These are phyloP conservation scores for Aphanomyces stellatus DNA, from an alignment of 352 stramenopile genomes.

Conservation along the genomic window DNA sequence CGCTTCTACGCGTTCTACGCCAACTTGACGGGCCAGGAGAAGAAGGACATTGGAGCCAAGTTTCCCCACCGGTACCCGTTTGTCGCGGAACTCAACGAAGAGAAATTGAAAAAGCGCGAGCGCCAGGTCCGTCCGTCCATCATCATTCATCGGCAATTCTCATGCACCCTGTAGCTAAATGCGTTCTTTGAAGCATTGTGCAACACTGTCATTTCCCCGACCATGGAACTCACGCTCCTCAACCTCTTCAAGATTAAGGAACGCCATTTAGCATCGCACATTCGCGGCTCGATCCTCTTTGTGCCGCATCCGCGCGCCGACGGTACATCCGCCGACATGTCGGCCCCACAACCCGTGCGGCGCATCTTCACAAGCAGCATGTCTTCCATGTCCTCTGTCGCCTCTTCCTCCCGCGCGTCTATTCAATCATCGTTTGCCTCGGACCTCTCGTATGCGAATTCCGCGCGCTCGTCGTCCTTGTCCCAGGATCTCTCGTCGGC, in stretches of 20 bases:
- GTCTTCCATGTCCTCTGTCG: background rate
- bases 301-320: background rate
- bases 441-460: background rate
- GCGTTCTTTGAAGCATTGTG: conserved; percentile 5
- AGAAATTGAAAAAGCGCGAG: conserved; percentile 3
- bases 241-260: conserved; percentile 10
- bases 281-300: background rate
- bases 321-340: background rate
- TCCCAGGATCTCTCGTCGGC: background rate
- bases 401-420: background rate
- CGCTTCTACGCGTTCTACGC: conserved; percentile 18
- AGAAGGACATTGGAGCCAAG: background rate
- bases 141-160: background rate
- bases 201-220: background rate
- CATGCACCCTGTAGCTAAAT: background rate
- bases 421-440: background rate
- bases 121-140: background rate
- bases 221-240: conserved; percentile 14
- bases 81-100: conserved; percentile 1
- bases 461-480: background rate
- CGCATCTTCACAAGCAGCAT: conserved; percentile 3
- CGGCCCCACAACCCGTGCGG: background rate
- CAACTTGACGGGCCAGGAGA: conserved; percentile 10
- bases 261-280: background rate
- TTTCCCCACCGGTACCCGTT: conserved; percentile 16